Base-by-base conservation (phyloP, 192 early-diverging fungal genomes). In the Hyaloraphidium curvatum region DNA sequence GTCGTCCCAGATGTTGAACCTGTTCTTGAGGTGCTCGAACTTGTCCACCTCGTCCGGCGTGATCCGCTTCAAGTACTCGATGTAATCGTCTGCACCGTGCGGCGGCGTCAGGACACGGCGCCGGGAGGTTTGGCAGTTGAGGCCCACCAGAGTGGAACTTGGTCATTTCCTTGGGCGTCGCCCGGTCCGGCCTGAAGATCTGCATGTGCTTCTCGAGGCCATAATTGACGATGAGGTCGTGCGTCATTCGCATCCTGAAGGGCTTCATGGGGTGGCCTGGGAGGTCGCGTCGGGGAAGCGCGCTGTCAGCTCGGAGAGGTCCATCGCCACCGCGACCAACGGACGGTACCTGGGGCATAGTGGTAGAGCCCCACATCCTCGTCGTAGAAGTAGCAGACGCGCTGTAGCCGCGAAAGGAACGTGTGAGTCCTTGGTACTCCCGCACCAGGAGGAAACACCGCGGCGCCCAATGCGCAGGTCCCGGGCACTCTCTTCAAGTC, bases 201-300 rank as follows among this genome's bases (percentile, higher is more conserved):
- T 78, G 71, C 85, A 97, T 88, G 43, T 92, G 82, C 58, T 91
- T 86, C 55, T 91, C 79, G 27, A 97, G 74, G 0, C 86, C 89
- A 62, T 97, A 97, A 35, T 82, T 84, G 41, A 89, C 69, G 25
- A 97, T 82, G 31, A 97, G 69, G 61, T 86, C 84, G 65, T 97
- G 89, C 0, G 87, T 82, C 73, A 97, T 83, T 40, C 84, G 83
- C 57, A 97, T 84, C 57, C 94, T 73, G 25, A 86, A 79, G n/a
- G 94, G 94, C 62, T 97, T 97, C 94, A 97, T 97, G 14, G 84
- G 86, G 62, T 97, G 94, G 30, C 85, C 86, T 52, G 67, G 66
- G 33, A 21, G 1, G 33, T 1, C 1, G 19, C 11, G 29, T 25
- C 7, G 13, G 23, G 16, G 3, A 23, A 30, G 51, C 51, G 27